A percentile compares a stretch with the other conserved stretches of the same genome.
Conservation (phyloP, 352 stramenopile species). For the Phytopythium mirpurense region DNA sequence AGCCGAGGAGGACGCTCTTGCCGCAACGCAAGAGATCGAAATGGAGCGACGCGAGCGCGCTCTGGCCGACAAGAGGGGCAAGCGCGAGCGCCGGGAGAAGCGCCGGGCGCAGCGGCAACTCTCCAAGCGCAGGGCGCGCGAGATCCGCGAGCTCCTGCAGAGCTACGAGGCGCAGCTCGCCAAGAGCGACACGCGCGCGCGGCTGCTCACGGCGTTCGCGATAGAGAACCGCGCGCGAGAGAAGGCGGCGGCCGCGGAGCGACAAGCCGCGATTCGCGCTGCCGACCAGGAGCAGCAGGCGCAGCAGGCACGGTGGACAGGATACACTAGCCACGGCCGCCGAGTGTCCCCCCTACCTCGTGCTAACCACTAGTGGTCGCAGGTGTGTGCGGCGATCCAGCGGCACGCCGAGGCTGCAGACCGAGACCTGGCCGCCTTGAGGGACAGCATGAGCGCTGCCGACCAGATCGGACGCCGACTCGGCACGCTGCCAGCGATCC, state of each 20-base stretch:
- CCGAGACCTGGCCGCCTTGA: constrained; percentile 19
- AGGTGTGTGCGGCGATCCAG: constrained; percentile 3
- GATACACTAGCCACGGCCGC: not conserved
- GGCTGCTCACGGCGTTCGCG: constrained; percentile 41
- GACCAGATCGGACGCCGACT: constrained; percentile 40
- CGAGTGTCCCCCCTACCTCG: not conserved
- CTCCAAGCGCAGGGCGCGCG: constrained; percentile 43
- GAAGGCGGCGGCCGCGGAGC: constrained; percentile 13
- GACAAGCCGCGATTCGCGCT: not conserved
- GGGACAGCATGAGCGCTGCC: constrained; percentile 25
- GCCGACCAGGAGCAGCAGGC: constrained; percentile 5
- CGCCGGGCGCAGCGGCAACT: constrained; percentile 33
- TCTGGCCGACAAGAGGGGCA: constrained; percentile 23
- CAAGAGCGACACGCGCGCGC: constrained; percentile 38
- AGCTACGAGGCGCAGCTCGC: constrained; percentile 34
- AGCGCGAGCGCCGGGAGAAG: constrained; percentile 38
- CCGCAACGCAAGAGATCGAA: constrained; percentile 21
- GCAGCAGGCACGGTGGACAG: not conserved
- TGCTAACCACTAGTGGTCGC: not conserved
- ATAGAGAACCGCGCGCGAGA: constrained; percentile 26
- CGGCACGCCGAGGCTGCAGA: constrained; percentile 5
- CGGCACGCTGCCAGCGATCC: constrained; percentile 54
- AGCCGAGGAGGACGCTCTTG: constrained; percentile 27
- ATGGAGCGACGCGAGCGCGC: constrained; percentile 10
- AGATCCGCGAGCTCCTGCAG: constrained; percentile 38